Evolutionary conservation across 1,284 basidiomycete genomes (phyloP).

Genomic region (Sanghuangporus weigelae): DNA sequence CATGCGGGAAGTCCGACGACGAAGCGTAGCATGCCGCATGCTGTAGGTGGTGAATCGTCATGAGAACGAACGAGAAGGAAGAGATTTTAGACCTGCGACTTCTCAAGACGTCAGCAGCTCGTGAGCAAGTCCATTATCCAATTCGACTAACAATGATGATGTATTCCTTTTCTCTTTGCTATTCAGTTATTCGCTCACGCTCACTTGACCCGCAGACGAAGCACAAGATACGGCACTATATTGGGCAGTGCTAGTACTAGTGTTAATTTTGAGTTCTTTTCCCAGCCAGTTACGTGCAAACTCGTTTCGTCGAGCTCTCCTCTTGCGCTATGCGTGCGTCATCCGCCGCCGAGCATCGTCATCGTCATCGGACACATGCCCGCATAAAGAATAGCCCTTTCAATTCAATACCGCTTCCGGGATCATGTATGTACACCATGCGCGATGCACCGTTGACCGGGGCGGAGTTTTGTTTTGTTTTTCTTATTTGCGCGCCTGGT

Average conservation of each 20-base stretch:
- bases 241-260: not conserved
- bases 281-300: not conserved
- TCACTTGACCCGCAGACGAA: not conserved
- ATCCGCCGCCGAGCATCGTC: not conserved
- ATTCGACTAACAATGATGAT: too few species aligned
- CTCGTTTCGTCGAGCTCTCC: not conserved
- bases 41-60: not conserved
- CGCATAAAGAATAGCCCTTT: too few species aligned
- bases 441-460: not conserved
- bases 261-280: not conserved
- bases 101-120: not conserved
- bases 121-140: not conserved
- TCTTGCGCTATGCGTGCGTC: not conserved
- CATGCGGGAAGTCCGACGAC: not conserved
- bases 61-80: not conserved
- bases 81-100: not conserved
- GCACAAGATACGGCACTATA: not conserved
- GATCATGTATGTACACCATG: too few species aligned
- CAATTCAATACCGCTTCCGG: too few species aligned
- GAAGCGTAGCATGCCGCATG: not conserved
- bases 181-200: not conserved
- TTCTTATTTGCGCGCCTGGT: not conserved
- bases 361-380: not conserved
- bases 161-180: too few species aligned
- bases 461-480: not conserved